Evolutionary conservation across 805 yeast species (phyloP), one percentile per base, ranked within the genome.

Genomic region (Hanseniaspora osmophila): DNA sequence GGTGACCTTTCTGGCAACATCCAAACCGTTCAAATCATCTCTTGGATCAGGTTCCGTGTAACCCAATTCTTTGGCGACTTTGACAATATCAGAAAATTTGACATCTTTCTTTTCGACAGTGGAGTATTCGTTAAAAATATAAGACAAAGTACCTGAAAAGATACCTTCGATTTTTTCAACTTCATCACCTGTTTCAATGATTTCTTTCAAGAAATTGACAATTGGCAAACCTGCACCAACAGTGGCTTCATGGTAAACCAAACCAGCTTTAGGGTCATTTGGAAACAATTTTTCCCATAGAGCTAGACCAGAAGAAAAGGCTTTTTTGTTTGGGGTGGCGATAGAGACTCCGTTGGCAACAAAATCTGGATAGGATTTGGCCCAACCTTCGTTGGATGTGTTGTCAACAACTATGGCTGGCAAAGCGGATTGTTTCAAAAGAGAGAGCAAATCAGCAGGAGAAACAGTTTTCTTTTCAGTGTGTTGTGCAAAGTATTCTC

Each of bases 41-140:
- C 99, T 81, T 65, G 99, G 98, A 64, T 92, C 99, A 43, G 99
- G 99, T 68, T 92, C 98, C 38, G 96, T 90, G 74, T 86, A 92
- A 44, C 99, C 99, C 52, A 86, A 71, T 44, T 78, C 66, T 67
- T 90, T 90, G 44, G 99, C 98, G 42, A 78, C 78, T 51, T 74
- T 71, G 48, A 92, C 97, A 43, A 92, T 80, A 46, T 87, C 95
- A 22, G 96, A 86, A 63, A 88, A 92, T 61, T 82, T 84, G 49
- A 77, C 73, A 43, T 74, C 70, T 42, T 73, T 68, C 41, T 79
- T 68, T 49, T 69, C 70, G 45, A 78, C 66, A 41, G 94, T 76
- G 38, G 96, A 85, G 64, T 79, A 92, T 60, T 84, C 88, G 67
- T 92, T 92, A 73, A 92, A 92, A 54, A 92, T 86, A 68, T 85